These are phyloP conservation scores for Moniliophthora roreri DNA, from an alignment of 1,284 basidiomycete genomes.

Conservation along the genomic window DNA sequence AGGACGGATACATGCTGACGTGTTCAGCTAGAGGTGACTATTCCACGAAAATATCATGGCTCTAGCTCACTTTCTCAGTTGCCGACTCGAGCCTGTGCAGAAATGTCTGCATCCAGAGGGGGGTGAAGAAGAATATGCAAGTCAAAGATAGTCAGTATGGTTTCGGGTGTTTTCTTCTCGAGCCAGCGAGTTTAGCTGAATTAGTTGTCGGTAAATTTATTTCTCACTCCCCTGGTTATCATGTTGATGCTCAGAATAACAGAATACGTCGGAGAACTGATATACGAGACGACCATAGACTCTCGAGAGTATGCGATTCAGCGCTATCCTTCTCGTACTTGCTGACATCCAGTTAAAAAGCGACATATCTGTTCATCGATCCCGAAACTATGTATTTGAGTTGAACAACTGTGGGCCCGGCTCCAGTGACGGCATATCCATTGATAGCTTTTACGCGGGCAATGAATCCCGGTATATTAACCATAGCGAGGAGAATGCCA, in stretches of 20 bases:
- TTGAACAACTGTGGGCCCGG: conserved; percentile 41
- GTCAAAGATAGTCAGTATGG: conserved; percentile 38
- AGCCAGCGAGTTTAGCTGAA: conserved; percentile 26
- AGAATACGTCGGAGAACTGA: conserved; percentile 49
- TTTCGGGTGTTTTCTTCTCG: conserved; percentile 41
- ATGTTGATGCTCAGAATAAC: conserved; percentile 6
- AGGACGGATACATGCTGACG: neutral
- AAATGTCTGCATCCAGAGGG: conserved; percentile 22
- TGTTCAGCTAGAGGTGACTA: conserved; percentile 5
- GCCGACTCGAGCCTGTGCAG: conserved; percentile 14
- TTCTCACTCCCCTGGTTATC: neutral
- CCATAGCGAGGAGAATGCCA: conserved; percentile 39
- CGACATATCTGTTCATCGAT: conserved; percentile 34
- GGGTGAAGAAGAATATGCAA: conserved; percentile 22
- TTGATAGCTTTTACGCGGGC: conserved; percentile 54
- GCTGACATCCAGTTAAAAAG: conserved; percentile 20
- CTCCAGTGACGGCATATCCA: no score
- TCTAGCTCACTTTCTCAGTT: conserved; percentile 4
- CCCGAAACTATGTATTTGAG: conserved; percentile 57
- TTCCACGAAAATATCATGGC: neutral
- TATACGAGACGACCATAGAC: conserved; percentile 26
- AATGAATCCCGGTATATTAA: conserved; percentile 63
- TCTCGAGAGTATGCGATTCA: conserved; percentile 39
- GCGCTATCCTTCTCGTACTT: neutral
- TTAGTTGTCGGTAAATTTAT: conserved; percentile 38